phyloP scores from a whole-genome alignment of 371 early-diverging fungal genomes.

The Rhizopus delemar region DNA sequence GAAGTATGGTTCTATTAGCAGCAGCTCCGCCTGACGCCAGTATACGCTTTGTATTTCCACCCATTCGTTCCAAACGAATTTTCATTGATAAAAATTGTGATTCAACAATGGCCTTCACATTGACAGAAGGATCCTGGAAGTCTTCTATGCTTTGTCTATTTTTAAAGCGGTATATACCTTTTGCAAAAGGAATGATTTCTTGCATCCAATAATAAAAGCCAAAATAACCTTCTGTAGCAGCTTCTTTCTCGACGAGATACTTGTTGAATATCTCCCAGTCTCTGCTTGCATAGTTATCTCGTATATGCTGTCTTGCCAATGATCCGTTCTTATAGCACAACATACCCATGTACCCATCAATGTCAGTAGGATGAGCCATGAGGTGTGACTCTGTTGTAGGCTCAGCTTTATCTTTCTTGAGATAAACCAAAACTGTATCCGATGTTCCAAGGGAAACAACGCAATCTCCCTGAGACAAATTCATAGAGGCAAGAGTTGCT shows the following conservation, averaged over 20 bases:
- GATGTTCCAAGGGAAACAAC: constrained; percentile 81
- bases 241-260: constrained; percentile 28
- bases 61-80: constrained; percentile 44
- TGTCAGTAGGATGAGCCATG: constrained; percentile 72
- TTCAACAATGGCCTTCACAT: constrained; percentile 72
- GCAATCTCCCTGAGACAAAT: constrained; percentile 56
- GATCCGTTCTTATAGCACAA: constrained; percentile 86
- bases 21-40: constrained; percentile 81
- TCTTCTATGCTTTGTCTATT: constrained; percentile 51
- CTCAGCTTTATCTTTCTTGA: constrained; percentile 47
- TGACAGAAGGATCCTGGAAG: constrained; percentile 39
- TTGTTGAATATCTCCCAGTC: constrained; percentile 66
- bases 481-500: constrained; percentile 69
- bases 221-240: constrained; percentile 22
- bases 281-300: constrained; percentile 54
- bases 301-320: constrained; percentile 70
- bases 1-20: constrained; percentile 56
- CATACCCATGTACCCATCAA: constrained; percentile 69
- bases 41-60: constrained; percentile 43
- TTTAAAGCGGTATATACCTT: constrained; percentile 70
- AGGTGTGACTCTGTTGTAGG: constrained; percentile 62
- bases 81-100: constrained; percentile 78
- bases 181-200: constrained; percentile 78
- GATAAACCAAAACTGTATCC: constrained; percentile 73
- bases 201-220: constrained; percentile 74